Percentiles rank a stretch among this genome's conserved stretches.
Evolutionary conservation across 306 rosid species (phyloP).

Genomic region (Fragaria vesca): DNA sequence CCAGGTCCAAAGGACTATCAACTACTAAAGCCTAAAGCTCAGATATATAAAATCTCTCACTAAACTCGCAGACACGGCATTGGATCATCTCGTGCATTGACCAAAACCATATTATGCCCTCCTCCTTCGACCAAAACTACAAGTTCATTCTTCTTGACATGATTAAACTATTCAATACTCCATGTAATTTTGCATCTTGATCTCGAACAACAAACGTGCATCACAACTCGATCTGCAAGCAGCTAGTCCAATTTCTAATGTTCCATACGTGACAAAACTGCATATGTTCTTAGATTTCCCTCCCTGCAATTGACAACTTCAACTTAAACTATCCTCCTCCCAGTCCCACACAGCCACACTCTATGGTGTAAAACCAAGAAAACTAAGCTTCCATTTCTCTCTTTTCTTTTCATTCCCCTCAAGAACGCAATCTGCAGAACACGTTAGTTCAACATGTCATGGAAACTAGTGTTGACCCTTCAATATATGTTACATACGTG

Average conservation of each 20-base stretch:
- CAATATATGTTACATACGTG: background rate
- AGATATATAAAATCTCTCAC: background rate
- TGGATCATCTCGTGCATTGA: background rate
- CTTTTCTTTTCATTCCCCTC: background rate
- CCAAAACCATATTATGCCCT: background rate
- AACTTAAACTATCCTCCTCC: background rate
- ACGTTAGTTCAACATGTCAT: background rate
- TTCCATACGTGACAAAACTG: background rate
- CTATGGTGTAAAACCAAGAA: constrained; percentile 3
- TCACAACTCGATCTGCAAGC: background rate
- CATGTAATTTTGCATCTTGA: background rate
- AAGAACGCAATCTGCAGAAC: background rate
- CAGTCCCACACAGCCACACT: background rate
- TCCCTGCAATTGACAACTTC: background rate
- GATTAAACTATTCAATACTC: background rate
- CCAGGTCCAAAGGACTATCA: background rate
- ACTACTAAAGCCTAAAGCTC: background rate
- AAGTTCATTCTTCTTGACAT: background rate
- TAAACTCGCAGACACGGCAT: constrained; percentile 7
- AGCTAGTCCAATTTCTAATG: background rate
- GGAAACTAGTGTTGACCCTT: background rate
- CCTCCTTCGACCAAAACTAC: background rate
- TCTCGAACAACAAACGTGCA: background rate
- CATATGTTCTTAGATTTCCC: background rate
- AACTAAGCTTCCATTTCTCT: background rate